phyloP scores from a whole-genome alignment of 176 grass and related monocot genomes.

The Eleusine indica region DNA sequence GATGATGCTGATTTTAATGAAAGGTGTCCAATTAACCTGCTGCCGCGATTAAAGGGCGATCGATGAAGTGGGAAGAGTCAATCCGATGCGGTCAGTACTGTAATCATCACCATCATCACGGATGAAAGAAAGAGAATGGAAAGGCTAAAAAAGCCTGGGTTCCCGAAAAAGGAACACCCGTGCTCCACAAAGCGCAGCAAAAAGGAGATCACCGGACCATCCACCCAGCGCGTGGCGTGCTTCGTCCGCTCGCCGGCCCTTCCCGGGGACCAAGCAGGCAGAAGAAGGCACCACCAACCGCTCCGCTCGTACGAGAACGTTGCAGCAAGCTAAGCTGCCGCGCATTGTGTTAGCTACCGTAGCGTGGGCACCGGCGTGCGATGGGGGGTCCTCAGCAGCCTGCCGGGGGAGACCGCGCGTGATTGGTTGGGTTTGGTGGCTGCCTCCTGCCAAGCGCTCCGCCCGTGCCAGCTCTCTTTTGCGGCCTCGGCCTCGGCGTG shows the following conservation, averaged over 20 bases:
- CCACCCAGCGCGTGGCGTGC: neutral
- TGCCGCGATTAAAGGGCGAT: neutral
- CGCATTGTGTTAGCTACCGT: too few relatives aligned
- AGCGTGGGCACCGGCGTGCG: too few relatives aligned
- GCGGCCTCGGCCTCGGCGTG: neutral
- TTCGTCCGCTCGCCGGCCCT: neutral
- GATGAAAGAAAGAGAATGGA: neutral
- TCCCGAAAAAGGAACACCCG: conserved; percentile 11
- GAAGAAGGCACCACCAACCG: neutral
- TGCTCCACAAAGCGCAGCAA: conserved; percentile 34
- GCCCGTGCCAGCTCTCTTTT: neutral
- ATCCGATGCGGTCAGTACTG: too few relatives aligned
- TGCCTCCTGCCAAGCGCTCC: neutral
- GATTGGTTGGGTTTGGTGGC: neutral
- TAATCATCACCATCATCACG: neutral
- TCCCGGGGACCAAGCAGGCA: neutral
- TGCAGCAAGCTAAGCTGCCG: neutral
- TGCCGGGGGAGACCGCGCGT: neutral
- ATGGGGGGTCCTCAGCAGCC: neutral
- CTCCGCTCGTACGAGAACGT: neutral
- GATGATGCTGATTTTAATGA: neutral
- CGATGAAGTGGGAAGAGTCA: neutral
- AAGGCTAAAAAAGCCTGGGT: neutral
- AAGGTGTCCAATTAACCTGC: neutral
- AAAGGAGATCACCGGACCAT: conserved; percentile 10